Evolutionary conservation across 805 yeast species (phyloP), one percentile per base, ranked within the genome.

Genomic region (Sungouiella thailandica): DNA sequence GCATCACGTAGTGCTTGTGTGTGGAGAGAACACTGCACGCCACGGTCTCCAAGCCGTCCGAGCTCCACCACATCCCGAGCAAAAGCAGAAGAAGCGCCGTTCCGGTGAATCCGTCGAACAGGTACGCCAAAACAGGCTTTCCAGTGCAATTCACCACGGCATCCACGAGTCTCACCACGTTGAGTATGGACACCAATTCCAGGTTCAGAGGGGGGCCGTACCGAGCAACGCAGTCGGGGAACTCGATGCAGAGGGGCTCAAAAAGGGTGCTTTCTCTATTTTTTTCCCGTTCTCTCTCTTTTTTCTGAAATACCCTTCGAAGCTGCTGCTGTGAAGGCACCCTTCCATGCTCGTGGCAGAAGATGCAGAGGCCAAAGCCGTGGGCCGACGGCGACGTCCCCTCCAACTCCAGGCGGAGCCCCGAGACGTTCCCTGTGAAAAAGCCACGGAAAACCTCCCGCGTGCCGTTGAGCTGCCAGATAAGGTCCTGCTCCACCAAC

Each of bases 81-180:
- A 36, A 35, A 20, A 52, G 40, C 4, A 50, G 35, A 23, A 60
- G 37, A 15, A 60, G 34, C 8, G 62, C 49, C 13, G 58, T 44
- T 4, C 65, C 67, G 7, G 69, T 60, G 36, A 59, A 62, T 1
- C 70, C 68, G 42, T 64, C 70, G 38, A 52, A 55, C 4, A 58
- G 59, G 36, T 55, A 61, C 4, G 60, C 41, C 27, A 61, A 57
- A 4, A 58, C 49, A 28, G 55, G 49, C 27, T 45, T 32, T 30
- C 49, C 47, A 31, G 28, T 28, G 25, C 38, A 27, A 19, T 43
- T 42, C 23, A 49, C 43, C 16, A 49, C 39, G 6, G 38, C 26
- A 29, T 59, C 42, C 28, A 64, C 46, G 30, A 57, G 41, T 32
- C 55, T 58, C 27, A 62, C 40, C 12, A 57, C 36, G 34, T 62